Percentiles rank a stretch among this genome's conserved stretches.
phyloP scores from a whole-genome alignment of 306 rosid genomes.

The Betula pendula region DNA sequence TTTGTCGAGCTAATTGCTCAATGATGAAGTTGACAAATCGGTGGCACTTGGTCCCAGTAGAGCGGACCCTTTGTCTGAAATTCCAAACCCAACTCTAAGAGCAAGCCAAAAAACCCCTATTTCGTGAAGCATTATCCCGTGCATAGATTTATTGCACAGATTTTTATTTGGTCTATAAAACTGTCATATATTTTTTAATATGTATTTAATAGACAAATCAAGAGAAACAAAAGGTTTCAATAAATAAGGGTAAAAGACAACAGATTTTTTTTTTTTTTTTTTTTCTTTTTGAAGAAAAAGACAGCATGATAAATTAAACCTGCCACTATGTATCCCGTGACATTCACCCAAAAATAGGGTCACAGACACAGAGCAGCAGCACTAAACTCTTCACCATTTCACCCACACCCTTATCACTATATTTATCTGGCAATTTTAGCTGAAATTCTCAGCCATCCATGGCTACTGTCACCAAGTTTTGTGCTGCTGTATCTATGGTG shows the following conservation, averaged over 20 bases:
- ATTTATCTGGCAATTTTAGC: conserved; percentile 20
- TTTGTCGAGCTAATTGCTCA: neutral
- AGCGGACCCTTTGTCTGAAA: conserved; percentile 5
- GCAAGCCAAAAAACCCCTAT: conserved; percentile 19
- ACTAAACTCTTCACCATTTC: conserved; percentile 1
- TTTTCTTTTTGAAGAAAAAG: neutral
- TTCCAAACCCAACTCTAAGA: conserved; percentile 6
- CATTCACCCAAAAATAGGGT: conserved; percentile 24
- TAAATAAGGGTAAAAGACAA: too few species aligned
- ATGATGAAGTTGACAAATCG: neutral
- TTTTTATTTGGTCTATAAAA: too few species aligned
- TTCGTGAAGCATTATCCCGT: conserved; percentile 11
- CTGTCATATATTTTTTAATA: too few species aligned
- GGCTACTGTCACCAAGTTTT: conserved; percentile 43
- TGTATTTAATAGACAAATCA: too few species aligned
- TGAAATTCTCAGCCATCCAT: conserved; percentile 29
- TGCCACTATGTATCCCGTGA: conserved; percentile 51
- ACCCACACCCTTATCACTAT: conserved; percentile 8
- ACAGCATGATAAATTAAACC: conserved; percentile 4
- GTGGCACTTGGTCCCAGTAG: too few species aligned
- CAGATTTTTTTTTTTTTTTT: too few species aligned
- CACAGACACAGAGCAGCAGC: neutral
- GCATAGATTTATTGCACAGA: too few species aligned
- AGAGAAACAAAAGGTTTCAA: too few species aligned
- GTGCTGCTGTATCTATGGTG: conserved; percentile 22